A percentile compares a stretch with the other conserved stretches of the same genome.
These are phyloP conservation scores for Kalanchoe fedtschenkoi DNA, from an alignment of 164 flowering plant genomes.

Conservation along the genomic window DNA sequence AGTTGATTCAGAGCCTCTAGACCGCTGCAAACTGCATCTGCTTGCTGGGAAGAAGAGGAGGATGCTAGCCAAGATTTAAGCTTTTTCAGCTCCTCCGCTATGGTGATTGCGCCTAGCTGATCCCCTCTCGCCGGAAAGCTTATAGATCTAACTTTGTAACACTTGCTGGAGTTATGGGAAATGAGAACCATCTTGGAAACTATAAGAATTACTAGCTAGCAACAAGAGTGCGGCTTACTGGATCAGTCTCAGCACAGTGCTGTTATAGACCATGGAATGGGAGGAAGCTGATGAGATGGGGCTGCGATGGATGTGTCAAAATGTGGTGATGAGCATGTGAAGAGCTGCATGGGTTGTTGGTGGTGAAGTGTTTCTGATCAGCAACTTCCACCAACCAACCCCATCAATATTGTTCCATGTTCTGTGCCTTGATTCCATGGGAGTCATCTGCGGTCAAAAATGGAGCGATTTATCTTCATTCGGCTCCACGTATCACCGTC, in stretches of 20 bases:
- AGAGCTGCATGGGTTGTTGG: conserved; percentile 5
- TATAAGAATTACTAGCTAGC: neutral
- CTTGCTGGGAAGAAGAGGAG: conserved; percentile 6
- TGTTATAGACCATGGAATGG: neutral
- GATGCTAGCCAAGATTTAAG: conserved; percentile 10
- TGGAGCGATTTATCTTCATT: neutral
- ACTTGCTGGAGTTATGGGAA: neutral
- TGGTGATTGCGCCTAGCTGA: conserved; percentile 14
- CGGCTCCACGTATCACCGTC: neutral
- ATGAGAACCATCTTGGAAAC: neutral
- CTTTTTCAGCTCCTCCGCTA: conserved; percentile 18
- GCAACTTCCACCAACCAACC: neutral
- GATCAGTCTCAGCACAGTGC: neutral
- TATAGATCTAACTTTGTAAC: conserved; percentile 21
- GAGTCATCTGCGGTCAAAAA: neutral
- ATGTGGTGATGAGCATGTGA: conserved; percentile 7
- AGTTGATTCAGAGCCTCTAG: conserved; percentile 13
- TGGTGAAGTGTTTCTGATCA: neutral
- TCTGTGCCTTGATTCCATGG: neutral
- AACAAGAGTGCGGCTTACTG: too few relatives aligned
- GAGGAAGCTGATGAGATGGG: neutral
- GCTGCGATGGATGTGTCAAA: conserved; percentile 7
- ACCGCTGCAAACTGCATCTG: conserved; percentile 6
- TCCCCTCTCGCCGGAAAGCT: conserved; percentile 25
- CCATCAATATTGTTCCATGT: neutral